Conservation (phyloP, 2,329 filamentous ascomycete genomes). For the Neonectria ditissima region DNA sequence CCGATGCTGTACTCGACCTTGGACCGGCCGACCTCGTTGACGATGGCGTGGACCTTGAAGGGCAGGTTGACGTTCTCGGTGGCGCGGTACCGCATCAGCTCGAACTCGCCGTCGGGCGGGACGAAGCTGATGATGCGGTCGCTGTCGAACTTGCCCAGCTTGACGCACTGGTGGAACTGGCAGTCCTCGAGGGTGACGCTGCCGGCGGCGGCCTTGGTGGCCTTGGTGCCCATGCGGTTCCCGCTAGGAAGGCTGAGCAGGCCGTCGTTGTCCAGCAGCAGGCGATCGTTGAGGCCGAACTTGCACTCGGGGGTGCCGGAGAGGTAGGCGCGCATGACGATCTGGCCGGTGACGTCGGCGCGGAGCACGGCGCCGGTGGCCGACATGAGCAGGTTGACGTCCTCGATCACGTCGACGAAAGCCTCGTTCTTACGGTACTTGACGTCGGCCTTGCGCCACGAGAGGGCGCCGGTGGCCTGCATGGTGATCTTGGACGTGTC, state of each 20-base stretch:
- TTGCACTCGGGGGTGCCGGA: constrained; percentile 98
- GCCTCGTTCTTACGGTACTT: constrained; percentile 99
- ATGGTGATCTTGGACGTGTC: constrained; percentile 99
- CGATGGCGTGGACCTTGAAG: constrained; percentile 98
- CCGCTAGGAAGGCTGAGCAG: constrained; percentile 76
- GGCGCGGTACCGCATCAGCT: constrained; percentile 97
- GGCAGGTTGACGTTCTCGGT: constrained; percentile 99
- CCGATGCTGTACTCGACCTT: constrained; percentile 99
- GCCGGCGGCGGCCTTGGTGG: constrained; percentile 93
- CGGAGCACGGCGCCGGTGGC: constrained; percentile 94
- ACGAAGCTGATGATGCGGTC: constrained; percentile 98
- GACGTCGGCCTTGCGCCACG: constrained; percentile 96
- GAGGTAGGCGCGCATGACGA: constrained; percentile 98
- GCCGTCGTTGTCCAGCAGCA: constrained; percentile 85
- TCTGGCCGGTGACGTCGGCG: constrained; percentile 96
- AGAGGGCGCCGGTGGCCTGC: constrained; percentile 97
- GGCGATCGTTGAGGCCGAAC: constrained; percentile 95
- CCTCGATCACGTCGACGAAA: constrained; percentile 99
- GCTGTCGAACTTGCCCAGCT: constrained; percentile 94
- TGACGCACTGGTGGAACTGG: constrained; percentile 99
- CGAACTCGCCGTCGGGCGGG: constrained; percentile 96
- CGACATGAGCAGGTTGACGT: constrained; percentile 99
- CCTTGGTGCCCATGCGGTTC: constrained; percentile 84
- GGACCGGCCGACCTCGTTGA: constrained; percentile 95
- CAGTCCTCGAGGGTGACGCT: constrained; percentile 97